Conservation (phyloP, 1,284 basidiomycete species). For the Ustilago vetiveriae region DNA sequence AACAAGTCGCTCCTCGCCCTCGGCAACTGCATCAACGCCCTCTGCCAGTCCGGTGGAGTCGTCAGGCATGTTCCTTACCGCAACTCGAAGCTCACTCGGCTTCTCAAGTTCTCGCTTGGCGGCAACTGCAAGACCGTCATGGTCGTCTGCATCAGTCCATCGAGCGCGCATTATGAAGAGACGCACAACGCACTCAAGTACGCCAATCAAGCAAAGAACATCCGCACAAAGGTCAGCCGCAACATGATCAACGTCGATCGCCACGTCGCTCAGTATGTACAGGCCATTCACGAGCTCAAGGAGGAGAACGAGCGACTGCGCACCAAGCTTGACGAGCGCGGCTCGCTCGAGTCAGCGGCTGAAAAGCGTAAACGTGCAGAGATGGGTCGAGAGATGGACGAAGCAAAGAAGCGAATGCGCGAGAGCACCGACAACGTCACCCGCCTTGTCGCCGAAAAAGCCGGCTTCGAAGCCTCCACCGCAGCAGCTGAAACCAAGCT, state of each 20-base stretch:
- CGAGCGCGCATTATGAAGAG: slow-evolving; percentile 66
- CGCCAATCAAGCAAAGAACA: slow-evolving; percentile 67
- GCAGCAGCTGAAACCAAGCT: slow-evolving; percentile 79
- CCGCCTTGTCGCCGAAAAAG: slow-evolving; percentile 69
- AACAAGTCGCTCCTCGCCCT: slow-evolving; percentile 66
- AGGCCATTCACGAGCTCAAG: slow-evolving; percentile 88
- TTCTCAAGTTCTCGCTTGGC: slow-evolving; percentile 67
- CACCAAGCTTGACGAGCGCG: slow-evolving; percentile 76
- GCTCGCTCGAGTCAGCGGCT: slow-evolving; percentile 62
- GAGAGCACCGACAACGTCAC: slow-evolving; percentile 71
- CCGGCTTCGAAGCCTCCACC: slow-evolving; percentile 78
- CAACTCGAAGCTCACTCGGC: slow-evolving; percentile 65
- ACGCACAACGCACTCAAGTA: slow-evolving; percentile 67
- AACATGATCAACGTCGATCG: slow-evolving; percentile 67
- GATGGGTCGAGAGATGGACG: slow-evolving; percentile 72
- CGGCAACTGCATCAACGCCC: slow-evolving; percentile 67
- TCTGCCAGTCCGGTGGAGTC: slow-evolving; percentile 61
- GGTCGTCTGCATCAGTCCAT: slow-evolving; percentile 66
- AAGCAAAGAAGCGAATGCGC: slow-evolving; percentile 76
- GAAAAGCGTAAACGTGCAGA: slow-evolving; percentile 74
- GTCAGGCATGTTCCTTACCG: slow-evolving; percentile 64
- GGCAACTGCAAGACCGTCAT: slow-evolving; percentile 67
- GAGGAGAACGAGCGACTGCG: slow-evolving; percentile 85
- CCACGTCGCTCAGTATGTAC: slow-evolving; percentile 72
- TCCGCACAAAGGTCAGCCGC: slow-evolving; percentile 65